phyloP scores from a whole-genome alignment of 2,329 filamentous ascomycete genomes.

The Plectosphaerella cucumerina region DNA sequence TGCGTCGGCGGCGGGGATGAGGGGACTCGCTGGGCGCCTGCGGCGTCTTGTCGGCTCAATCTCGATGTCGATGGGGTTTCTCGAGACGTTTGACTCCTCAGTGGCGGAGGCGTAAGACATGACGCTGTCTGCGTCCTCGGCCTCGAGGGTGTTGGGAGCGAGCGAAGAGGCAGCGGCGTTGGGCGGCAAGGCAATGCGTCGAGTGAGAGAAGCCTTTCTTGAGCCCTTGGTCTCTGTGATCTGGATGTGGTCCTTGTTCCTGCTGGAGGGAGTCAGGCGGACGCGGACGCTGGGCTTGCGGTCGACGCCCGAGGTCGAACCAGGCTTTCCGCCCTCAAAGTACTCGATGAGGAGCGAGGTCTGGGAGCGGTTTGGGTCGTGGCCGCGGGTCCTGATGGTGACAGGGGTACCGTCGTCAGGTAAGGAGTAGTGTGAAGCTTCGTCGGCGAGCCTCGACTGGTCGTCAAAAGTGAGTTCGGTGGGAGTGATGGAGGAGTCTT shows the following conservation, averaged over 20 bases:
- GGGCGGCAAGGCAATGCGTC: conserved; percentile 50
- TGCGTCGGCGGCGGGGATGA: conserved; percentile 54
- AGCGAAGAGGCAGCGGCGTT: conserved; percentile 27
- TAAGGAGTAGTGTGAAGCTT: conserved; percentile 72
- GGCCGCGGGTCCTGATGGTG: conserved; percentile 77
- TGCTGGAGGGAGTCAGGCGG: conserved; percentile 75
- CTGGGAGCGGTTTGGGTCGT: conserved; percentile 63
- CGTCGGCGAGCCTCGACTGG: conserved; percentile 58
- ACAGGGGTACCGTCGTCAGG: conserved; percentile 87
- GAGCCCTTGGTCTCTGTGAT: conserved; percentile 75
- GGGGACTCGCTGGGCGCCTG: conserved; percentile 64
- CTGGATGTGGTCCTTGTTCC: conserved; percentile 70
- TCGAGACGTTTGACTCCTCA: conserved; percentile 73
- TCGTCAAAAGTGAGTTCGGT: conserved; percentile 59
- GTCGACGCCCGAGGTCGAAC: conserved; percentile 47
- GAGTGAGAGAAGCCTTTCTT: conserved; percentile 58
- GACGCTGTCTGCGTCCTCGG: conserved; percentile 62
- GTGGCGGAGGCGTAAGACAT: conserved; percentile 74
- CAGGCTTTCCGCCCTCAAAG: conserved; percentile 73
- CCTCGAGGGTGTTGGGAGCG: conserved; percentile 39
- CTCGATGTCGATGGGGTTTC: conserved; percentile 83
- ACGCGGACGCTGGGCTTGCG: conserved; percentile 78
- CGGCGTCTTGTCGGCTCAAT: conserved; percentile 57
- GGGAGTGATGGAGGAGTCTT: conserved; percentile 62
- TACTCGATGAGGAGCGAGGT: conserved; percentile 93